Base-by-base conservation (phyloP, 75 land plant species). In the Cupressus sempervirens region DNA sequence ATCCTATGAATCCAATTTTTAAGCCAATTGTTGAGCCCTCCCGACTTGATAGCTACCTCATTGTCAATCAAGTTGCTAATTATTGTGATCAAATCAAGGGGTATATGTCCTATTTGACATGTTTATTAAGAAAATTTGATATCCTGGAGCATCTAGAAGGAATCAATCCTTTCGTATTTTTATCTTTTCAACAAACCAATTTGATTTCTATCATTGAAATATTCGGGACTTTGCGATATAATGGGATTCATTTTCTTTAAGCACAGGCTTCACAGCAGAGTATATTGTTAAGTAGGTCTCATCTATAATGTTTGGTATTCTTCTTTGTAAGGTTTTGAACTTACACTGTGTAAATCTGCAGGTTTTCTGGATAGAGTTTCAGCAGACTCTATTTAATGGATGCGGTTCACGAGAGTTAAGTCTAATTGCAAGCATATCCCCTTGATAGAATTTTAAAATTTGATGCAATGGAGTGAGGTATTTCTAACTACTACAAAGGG, bases 81-180 rank as follows among this genome's bases (percentile, higher is more conserved):
- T 97, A 95, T 84, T 97, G 99, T 90, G 92, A 93, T 88, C 99
- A 97, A 88, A 94, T 97, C 43, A 97, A 97, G 88, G 99, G 99
- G 99, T n/a, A n/a, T n/a, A n/a, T n/a, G n/a, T n/a, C n/a, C n/a
- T 41, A n/a, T 30, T 32, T n/a, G 74, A 10, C 26, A 62, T 23
- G n/a, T 8, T 62, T 62, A 23, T 62, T 62, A 23, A 23, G 26
- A 20, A 62, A 62, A 6, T 7, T 62, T 62, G 67, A 62, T 62
- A 23, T 2, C 26, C 8, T 23, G n/a, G 67, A 62, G n/a, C 26
- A 6, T 23, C n/a, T 62, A 62, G n/a, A 23, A 62, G 23, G 67
- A 62, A 62, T 76, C 45, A 38, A 1, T 76, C 38, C 16, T 35
- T 12, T 20, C 0, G n/a, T n/a, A 3, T 76, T 40, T 18, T 30